Conservation (phyloP, 1,284 basidiomycete genomes). For the Spongiforma sp. region DNA sequence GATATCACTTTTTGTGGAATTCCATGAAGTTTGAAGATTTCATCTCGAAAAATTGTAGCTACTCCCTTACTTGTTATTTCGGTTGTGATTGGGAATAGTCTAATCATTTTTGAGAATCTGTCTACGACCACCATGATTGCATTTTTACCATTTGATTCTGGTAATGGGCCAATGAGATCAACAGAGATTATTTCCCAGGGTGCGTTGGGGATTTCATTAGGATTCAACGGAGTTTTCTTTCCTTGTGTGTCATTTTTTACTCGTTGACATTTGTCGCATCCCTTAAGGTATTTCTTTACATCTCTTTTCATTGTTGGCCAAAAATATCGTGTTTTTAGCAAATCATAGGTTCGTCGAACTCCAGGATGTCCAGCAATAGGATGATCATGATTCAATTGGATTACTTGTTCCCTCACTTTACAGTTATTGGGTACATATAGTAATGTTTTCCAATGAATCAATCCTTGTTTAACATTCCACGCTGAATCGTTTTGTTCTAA, state of each 20-base stretch:
- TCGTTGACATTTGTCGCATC: background rate
- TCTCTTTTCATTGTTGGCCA: background rate
- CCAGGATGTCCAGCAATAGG: background rate
- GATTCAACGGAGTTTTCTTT: background rate
- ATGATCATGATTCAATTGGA: background rate
- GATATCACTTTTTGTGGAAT: background rate
- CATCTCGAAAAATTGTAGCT: background rate
- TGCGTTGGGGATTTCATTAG: background rate
- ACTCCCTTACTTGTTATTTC: background rate
- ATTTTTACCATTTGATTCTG: background rate
- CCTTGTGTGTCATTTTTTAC: background rate
- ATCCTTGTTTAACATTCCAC: too few relatives aligned
- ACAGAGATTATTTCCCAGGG: background rate
- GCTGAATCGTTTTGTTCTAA: too few relatives aligned
- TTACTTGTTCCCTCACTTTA: background rate
- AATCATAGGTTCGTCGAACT: background rate
- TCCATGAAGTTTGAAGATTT: background rate
- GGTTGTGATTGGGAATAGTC: background rate
- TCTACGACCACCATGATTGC: background rate
- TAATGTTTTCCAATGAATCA: background rate
- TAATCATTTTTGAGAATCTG: background rate
- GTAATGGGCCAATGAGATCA: background rate
- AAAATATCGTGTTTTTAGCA: background rate
- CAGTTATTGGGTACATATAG: background rate
- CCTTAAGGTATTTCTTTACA: background rate